Percentiles rank a stretch among this genome's conserved stretches.
Conservation (phyloP, 495 filamentous ascomycete genomes). For the Neurospora sp. region DNA sequence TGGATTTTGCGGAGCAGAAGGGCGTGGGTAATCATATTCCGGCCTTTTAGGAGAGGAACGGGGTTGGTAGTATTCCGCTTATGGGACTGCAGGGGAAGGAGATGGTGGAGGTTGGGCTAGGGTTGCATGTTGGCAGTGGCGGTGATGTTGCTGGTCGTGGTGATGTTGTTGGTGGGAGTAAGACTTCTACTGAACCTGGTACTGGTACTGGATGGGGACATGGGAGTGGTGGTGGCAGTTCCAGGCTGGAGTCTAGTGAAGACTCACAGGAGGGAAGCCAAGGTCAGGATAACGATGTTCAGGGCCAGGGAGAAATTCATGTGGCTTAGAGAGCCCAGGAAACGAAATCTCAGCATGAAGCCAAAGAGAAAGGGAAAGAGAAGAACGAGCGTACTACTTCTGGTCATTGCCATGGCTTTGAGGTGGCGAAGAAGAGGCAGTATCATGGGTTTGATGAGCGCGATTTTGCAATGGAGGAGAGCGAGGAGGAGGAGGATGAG, state of each 20-base stretch:
- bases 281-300: neutral
- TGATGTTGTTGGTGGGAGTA: neutral
- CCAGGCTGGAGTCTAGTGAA: neutral
- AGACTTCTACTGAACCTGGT: neutral
- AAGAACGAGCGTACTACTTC: neutral
- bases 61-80: neutral
- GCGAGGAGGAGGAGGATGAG: neutral
- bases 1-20: slow-evolving; percentile 61
- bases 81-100: neutral
- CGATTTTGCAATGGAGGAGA: neutral
- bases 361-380: neutral
- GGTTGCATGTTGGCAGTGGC: neutral
- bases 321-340: neutral
- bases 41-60: slow-evolving; percentile 44
- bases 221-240: neutral
- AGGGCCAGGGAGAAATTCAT: neutral
- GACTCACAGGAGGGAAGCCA: neutral
- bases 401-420: neutral
- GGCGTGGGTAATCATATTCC: slow-evolving; percentile 63
- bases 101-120: neutral
- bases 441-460: neutral
- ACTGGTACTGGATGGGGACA: too few relatives aligned
- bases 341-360: neutral
- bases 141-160: neutral
- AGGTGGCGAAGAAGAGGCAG: neutral